A percentile compares a stretch with the other conserved stretches of the same genome.
Evolutionary conservation across 2,329 filamentous ascomycete genomes (phyloP).

Genomic region (Samsoniella hepiali): DNA sequence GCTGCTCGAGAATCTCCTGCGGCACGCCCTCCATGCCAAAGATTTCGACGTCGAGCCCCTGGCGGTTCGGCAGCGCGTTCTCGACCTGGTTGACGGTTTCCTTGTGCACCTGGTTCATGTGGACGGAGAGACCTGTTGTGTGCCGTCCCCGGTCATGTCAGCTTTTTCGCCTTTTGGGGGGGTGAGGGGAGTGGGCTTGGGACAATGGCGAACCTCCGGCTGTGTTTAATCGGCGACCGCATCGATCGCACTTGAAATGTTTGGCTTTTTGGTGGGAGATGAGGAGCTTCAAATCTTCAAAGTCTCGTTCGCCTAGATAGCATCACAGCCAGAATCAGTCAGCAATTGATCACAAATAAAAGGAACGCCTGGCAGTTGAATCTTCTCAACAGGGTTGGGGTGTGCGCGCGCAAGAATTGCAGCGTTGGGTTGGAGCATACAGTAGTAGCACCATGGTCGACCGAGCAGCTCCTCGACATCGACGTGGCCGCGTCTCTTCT

Average conservation of each 20-base stretch:
- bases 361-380: too few relatives aligned
- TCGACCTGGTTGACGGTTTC: conserved; percentile 83
- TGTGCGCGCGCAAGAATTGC: background rate
- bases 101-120: conserved; percentile 99
- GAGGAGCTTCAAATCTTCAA: conserved; percentile 93
- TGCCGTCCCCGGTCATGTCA: background rate
- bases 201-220: conserved; percentile 70
- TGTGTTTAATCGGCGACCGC: conserved; percentile 83
- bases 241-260: conserved; percentile 96
- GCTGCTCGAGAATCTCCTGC: conserved; percentile 75
- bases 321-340: background rate
- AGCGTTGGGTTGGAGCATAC: conserved; percentile 39
- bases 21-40: conserved; percentile 98
- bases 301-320: conserved; percentile 76
- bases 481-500: conserved; percentile 85
- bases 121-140: conserved; percentile 76
- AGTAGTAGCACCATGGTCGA: conserved; percentile 98
- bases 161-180: background rate
- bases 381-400: background rate
- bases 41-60: conserved; percentile 87
- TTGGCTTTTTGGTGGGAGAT: conserved; percentile 99
- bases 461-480: conserved; percentile 83
- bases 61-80: conserved; percentile 84
- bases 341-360: background rate
- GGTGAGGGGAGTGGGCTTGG: background rate